Conservation (phyloP, 192 early-diverging fungal genomes). For the Powellomyces hirtus region DNA sequence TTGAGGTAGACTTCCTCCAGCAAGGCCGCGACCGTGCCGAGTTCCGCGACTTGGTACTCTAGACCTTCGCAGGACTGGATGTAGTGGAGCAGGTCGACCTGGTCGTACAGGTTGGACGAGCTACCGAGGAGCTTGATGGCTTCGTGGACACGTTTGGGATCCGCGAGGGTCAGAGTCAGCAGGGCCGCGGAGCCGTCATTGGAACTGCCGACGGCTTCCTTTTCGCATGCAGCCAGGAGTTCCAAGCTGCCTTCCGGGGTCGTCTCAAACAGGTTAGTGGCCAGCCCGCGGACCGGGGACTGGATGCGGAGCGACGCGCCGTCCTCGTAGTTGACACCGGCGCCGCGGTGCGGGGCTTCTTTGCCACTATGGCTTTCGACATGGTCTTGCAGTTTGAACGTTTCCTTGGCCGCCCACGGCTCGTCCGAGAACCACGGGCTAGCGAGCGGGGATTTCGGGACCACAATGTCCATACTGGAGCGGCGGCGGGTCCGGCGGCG, state of each 20-base stretch:
- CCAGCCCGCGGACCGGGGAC: slow-evolving; percentile 10
- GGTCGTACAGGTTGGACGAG: slow-evolving; percentile 78
- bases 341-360: not conserved
- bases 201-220: not conserved
- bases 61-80: slow-evolving; percentile 65
- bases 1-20: slow-evolving; percentile 83
- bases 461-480: slow-evolving; percentile 16
- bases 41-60: slow-evolving; percentile 43
- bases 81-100: slow-evolving; percentile 79
- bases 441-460: slow-evolving; percentile 26
- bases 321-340: not conserved
- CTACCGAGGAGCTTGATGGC: slow-evolving; percentile 58
- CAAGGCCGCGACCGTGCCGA: slow-evolving; percentile 59
- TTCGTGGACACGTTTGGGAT: slow-evolving; percentile 55
- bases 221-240: not conserved
- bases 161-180: slow-evolving; percentile 65
- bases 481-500: not conserved
- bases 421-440: slow-evolving; percentile 30
- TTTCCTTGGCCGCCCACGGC: slow-evolving; percentile 1
- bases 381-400: slow-evolving; percentile 25
- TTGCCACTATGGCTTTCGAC: not conserved
- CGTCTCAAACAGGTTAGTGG: slow-evolving; percentile 13
- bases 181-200: not conserved
- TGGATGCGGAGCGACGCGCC: slow-evolving; percentile 5
- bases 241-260: not conserved